Percentiles rank a stretch among this genome's conserved stretches.
These are phyloP conservation scores for Neurospora sp. DNA, from an alignment of 2,329 filamentous ascomycete genomes.

Conservation along the genomic window DNA sequence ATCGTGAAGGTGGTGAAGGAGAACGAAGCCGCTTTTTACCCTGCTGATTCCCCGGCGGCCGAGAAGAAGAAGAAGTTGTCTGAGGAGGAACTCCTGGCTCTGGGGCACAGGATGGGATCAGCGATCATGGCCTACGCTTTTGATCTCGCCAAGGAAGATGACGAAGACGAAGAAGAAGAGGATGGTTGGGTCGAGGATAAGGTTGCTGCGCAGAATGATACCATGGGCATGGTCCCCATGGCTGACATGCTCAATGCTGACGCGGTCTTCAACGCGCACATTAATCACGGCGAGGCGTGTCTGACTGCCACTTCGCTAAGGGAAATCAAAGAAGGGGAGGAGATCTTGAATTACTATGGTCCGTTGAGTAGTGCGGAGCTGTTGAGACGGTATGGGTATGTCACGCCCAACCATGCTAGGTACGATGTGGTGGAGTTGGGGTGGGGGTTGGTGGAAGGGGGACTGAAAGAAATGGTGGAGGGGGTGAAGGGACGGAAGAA, in stretches of 20 bases:
- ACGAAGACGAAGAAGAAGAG: constrained; percentile 46
- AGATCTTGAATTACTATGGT: constrained; percentile 86
- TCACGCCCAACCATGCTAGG: constrained; percentile 64
- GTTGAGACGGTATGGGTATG: constrained; percentile 76
- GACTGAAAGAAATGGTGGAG: constrained; percentile 11
- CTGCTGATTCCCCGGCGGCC: constrained; percentile 13
- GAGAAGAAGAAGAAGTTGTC: constrained; percentile 21
- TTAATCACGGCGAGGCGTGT: constrained; percentile 41
- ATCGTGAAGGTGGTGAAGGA: constrained; percentile 42
- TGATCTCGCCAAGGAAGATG: constrained; percentile 52
- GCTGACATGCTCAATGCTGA: constrained; percentile 87
- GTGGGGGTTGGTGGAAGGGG: constrained; percentile 33
- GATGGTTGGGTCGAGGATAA: constrained; percentile 59
- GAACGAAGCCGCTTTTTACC: constrained; percentile 37
- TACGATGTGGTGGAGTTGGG: constrained; percentile 79
- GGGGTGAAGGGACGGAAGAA: constrained; percentile 18
- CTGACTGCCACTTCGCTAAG: constrained; percentile 66
- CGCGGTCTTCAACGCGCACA: constrained; percentile 71
- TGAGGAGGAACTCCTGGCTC: constrained; percentile 35
- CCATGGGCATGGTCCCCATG: constrained; percentile 75
- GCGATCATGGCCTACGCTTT: constrained; percentile 92
- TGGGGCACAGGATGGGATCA: constrained; percentile 74
- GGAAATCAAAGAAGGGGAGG: constrained; percentile 58
- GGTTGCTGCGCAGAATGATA: constrained; percentile 31
- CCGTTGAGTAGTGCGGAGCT: constrained; percentile 75